Evolutionary conservation across 2,329 filamentous ascomycete species (phyloP).

Genomic region (Aspergillus flavus): DNA sequence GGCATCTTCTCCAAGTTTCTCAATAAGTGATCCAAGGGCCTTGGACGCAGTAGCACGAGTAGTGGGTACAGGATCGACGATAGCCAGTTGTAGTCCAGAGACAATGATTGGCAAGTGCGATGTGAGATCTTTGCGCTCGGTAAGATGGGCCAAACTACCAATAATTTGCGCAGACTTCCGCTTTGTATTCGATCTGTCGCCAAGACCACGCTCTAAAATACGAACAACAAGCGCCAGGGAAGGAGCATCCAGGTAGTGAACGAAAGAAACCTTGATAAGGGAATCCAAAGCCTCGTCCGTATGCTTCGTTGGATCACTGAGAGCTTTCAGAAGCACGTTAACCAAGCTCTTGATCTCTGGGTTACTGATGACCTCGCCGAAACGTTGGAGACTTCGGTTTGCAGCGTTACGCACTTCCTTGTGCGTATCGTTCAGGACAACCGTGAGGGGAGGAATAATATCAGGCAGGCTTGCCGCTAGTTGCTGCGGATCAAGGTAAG

Average conservation of each 20-base stretch:
- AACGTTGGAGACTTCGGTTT: constrained; percentile 94
- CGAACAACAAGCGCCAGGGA: constrained; percentile 93
- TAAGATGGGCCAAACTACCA: constrained; percentile 93
- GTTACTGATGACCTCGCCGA: constrained; percentile 97
- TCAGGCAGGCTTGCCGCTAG: constrained; percentile 88
- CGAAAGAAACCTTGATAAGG: constrained; percentile 96
- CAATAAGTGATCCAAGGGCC: constrained; percentile 91
- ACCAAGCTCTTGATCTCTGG: constrained; percentile 95
- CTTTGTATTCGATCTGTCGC: constrained; percentile 91
- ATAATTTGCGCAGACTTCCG: constrained; percentile 97
- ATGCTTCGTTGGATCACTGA: constrained; percentile 96
- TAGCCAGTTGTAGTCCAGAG: constrained; percentile 81
- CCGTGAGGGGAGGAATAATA: constrained; percentile 93
- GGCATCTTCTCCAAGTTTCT: constrained; percentile 96
- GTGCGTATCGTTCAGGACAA: constrained; percentile 94
- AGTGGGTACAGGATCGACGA: constrained; percentile 94
- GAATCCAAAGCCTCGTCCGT: constrained; percentile 93
- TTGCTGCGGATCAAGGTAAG: constrained; percentile 94
- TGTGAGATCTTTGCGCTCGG: constrained; percentile 91
- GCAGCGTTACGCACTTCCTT: constrained; percentile 92
- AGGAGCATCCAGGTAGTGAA: constrained; percentile 96
- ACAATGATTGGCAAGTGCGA: constrained; percentile 90
- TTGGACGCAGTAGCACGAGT: constrained; percentile 96
- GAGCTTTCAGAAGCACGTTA: constrained; percentile 86
- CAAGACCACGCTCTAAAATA: constrained; percentile 88